Conservation (phyloP, 2,329 filamentous ascomycete species). For the Thelonectria discophora region DNA sequence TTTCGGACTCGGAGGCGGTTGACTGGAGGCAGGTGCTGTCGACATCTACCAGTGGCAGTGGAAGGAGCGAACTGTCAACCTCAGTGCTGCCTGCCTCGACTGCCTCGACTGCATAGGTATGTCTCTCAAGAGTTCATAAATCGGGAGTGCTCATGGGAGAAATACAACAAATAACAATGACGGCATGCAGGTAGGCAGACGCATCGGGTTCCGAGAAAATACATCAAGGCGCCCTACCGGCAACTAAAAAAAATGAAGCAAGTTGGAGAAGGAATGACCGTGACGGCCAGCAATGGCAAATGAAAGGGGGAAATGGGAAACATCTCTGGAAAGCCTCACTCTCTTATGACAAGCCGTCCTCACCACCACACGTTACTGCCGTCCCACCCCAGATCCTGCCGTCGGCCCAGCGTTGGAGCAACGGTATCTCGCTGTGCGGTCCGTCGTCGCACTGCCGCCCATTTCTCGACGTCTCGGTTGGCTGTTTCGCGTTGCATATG, state of each 20-base stretch:
- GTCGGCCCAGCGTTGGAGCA: constrained; percentile 4
- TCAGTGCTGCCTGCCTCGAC: neutral
- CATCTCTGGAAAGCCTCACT: constrained; percentile 7
- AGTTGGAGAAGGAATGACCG: neutral
- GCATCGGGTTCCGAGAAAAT: neutral
- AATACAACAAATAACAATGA: neutral
- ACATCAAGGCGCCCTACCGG: too few relatives aligned
- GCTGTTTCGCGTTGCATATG: constrained; percentile 15
- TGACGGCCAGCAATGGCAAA: neutral
- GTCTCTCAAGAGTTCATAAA: neutral
- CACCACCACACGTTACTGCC: constrained; percentile 23
- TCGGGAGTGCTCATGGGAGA: neutral
- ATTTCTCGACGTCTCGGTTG: constrained; percentile 16
- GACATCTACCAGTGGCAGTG: constrained; percentile 15
- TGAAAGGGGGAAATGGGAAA: neutral
- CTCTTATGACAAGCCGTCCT: constrained; percentile 8
- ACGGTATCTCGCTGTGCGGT: constrained; percentile 15
- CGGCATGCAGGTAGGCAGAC: neutral
- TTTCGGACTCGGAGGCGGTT: constrained; percentile 15
- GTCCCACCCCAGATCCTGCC: constrained; percentile 32
- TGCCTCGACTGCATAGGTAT: neutral
- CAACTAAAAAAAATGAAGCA: neutral
- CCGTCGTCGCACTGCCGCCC: constrained; percentile 33
- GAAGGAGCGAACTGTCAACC: constrained; percentile 17
- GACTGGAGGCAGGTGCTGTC: neutral